Evolutionary conservation across 495 filamentous ascomycete species (phyloP), one percentile per base, ranked within the genome.

Genomic region (Xylaria venustula): DNA sequence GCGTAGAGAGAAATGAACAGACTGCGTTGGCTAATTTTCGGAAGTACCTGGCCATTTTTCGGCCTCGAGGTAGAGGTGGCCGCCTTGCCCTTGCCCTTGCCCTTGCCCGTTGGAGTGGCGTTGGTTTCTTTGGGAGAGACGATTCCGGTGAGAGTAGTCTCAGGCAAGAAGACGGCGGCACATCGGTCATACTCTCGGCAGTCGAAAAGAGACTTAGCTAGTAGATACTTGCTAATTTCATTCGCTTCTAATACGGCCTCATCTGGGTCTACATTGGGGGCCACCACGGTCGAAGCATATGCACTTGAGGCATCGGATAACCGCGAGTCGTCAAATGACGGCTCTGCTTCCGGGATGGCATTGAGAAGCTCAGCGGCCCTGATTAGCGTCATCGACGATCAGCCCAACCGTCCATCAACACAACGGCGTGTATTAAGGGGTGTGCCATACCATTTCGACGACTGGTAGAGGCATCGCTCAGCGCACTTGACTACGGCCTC

Each of bases 341-440:
- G 20, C 56, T 75, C 63, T 3, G 68, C 36, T 20, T 79, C 74
- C 12, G 87, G 79, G 50, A 99, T 84, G 0, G 95, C 88, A 64
- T 89, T 88, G 49, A 97, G 87, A 58, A 97, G 88, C 77, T 99
- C 95, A 56, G 95, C 95, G 14, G 92, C 90, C 94, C 94, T 98
- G 61, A 14, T 49, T 37, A 54, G 58, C 23, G 53, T 51, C 44
- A 53, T 20, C 20, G 45, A 40, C 56, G 23, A 60, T 63, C 47
- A 60, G 30, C 48, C 28, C 48, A 36, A 44, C 17, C 56, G 19
- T 14, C 7, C 52, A 25, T 14, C n/a, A 3, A 28, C 20, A 25
- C 11, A 36, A 32, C 11, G 6, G n/a, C 8, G 5, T 22, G 51
- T 6, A 14, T 45, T 28, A 42, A 23, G 23, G 20, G 40, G 20